Evolutionary conservation across 306 rosid genomes (phyloP), one percentile per base, ranked within the genome.

Genomic region (Macrotyloma uniflorum): DNA sequence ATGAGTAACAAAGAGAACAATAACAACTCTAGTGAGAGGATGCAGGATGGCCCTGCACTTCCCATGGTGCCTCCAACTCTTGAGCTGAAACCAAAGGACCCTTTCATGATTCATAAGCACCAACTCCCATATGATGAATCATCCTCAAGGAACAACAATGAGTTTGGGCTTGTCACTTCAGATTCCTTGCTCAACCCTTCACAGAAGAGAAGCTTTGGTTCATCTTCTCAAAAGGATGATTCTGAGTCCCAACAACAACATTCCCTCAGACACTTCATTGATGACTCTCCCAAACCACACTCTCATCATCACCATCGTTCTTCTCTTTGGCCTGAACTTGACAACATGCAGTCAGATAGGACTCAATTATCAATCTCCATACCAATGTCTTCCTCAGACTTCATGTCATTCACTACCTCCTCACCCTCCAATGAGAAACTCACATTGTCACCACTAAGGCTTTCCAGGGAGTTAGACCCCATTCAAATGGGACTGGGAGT

Each of bases 301-400:
- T 73, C 88, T 1, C 79, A 78, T 43, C 75, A 49, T 23, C 73
- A 80, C 47, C 75, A 49, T 42, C 82, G 80, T 36, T 36, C 84
- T 0, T 9, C 43, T 4, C 63, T 86, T 45, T 90, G 97, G 93
- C 85, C 87, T 0, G 88, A 83, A 32, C 84, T 77, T 0, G 90
- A 84, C 68, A 69, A 84, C 68, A 66, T 66, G 68, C 95, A 84
- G 53, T 82, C 93, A 11, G 93, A 85, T 33, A 83, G 87, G 35
- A 88, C 97, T 45, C 98, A 93, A 50, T 74, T 93, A 4, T 93
- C 98, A 6, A 93, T 93, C 67, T 84, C 97, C 26, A 89, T 85
- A 68, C 93, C 95, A 33, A 79, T 80, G 66, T 73, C 87, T 6
- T 75, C 91, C 22, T 76, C 93, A 0, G 93, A 85, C 42, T 84